Evolutionary conservation across 176 grass and related monocot species (phyloP).

Genomic region (Poa annua): DNA sequence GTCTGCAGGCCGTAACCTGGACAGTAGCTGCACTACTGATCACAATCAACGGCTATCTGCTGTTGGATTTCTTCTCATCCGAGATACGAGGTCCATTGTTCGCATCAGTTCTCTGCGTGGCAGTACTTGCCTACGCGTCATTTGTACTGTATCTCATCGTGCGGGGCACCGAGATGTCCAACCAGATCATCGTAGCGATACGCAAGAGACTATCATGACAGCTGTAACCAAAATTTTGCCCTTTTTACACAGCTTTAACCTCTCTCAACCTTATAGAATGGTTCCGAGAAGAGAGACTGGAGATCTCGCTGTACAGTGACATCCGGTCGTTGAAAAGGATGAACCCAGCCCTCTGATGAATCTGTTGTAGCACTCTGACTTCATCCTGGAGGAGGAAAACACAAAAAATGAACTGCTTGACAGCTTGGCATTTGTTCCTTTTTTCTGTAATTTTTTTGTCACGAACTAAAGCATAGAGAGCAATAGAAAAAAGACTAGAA

Average conservation of each 20-base stretch:
- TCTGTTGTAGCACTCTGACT: background rate
- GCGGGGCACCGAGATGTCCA: slow-evolving; percentile 50
- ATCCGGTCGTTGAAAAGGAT: slow-evolving; percentile 1
- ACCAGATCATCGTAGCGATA: slow-evolving; percentile 49
- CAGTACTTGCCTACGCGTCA: slow-evolving; percentile 52
- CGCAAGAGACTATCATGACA: slow-evolving; percentile 55
- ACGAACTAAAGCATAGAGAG: background rate
- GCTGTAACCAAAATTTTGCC: slow-evolving; percentile 2
- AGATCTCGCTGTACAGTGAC: slow-evolving; percentile 42
- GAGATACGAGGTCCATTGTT: slow-evolving; percentile 70
- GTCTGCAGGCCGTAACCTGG: slow-evolving; percentile 81
- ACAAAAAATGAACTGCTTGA: slow-evolving; percentile 14
- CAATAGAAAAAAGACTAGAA: background rate
- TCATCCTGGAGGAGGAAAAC: background rate
- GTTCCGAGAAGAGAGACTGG: background rate
- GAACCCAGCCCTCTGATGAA: background rate
- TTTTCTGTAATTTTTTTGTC: background rate
- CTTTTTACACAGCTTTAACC: slow-evolving; percentile 19
- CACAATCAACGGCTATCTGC: slow-evolving; percentile 82
- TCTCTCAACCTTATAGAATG: slow-evolving; percentile 34
- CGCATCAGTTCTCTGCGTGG: slow-evolving; percentile 54
- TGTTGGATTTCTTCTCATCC: slow-evolving; percentile 89
- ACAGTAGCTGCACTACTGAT: slow-evolving; percentile 81
- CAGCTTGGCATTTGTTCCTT: background rate
- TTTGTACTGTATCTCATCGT: slow-evolving; percentile 88